Evolutionary conservation across 345 rosid genomes (phyloP), one percentile per base, ranked within the genome.

Genomic region (Eucalyptus caleyi): DNA sequence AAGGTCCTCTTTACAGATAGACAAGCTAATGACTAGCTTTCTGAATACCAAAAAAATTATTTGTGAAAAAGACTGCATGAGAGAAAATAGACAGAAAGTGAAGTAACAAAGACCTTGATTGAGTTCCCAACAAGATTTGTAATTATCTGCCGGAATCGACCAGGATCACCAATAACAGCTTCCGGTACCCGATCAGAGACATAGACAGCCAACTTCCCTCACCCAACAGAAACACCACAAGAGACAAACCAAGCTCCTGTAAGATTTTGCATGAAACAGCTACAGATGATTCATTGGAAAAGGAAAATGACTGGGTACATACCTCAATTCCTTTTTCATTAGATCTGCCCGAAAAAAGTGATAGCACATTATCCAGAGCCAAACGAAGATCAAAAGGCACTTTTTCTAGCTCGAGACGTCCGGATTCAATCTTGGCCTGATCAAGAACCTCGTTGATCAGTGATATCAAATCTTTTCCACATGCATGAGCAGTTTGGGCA

Each of bases 341-440:
- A 87, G 96, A 96, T 91, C 93, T 98, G 56, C 95, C 93, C 1
- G 99, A 96, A 91, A 95, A 94, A 32, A 93, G 95, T 18, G 98
- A 98, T 24, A 97, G 92, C 88, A 98, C 92, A 27, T 94, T 96
- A 91, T 98, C 99, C 21, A 98, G 97, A 90, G 95, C 92, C 12
- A 90, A 89, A 50, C 94, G 96, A 86, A 95, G 92, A 93, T 98
- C 97, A 88, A 98, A 98, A 87, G 99, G 96, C 40, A 97, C 99
- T 30, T 92, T 91, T 89, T 98, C 99, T 16, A 96, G 94, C 90
- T 98, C 99, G 34, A 98, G 97, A 94, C 95, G 95, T 92, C 99
- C 98, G 18, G 99, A 97, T 94, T 98, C 99, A 92, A 98, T 98
- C 96, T 98, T 98, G 50, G 99, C 99, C 88, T 96, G 99, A 93